phyloP scores from a whole-genome alignment of 2,329 filamentous ascomycete genomes.

The Penicillium sp. region DNA sequence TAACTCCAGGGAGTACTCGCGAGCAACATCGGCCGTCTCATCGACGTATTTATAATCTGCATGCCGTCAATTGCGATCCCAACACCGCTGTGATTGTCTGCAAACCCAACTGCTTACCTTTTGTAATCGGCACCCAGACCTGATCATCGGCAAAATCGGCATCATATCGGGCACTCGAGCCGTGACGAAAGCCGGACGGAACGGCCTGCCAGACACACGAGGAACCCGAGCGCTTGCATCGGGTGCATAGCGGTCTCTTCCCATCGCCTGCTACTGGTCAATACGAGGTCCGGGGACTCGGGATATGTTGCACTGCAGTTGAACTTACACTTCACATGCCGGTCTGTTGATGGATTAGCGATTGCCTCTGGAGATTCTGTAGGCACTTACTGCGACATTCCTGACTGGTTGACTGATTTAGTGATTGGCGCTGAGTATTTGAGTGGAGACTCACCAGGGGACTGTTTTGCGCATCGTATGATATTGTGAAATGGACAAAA shows the following conservation, averaged over 20 bases:
- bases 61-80: neutral
- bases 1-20: constrained; percentile 15
- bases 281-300: neutral
- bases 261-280: constrained; percentile 13
- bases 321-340: constrained; percentile 22
- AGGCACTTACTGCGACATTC: constrained; percentile 19
- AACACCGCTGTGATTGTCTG: no score
- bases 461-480: constrained; percentile 15
- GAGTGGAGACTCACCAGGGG: constrained; percentile 18
- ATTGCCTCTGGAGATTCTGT: neutral
- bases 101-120: constrained; percentile 18
- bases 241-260: constrained; percentile 15
- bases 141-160: constrained; percentile 34
- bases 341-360: neutral
- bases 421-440: neutral
- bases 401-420: constrained; percentile 13
- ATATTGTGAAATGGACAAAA: neutral
- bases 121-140: constrained; percentile 32
- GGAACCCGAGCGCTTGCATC: constrained; percentile 15
- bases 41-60: constrained; percentile 27
- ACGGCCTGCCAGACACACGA: constrained; percentile 16
- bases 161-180: constrained; percentile 36
- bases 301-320: neutral
- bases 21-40: constrained; percentile 26
- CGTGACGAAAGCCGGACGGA: constrained; percentile 32